These are phyloP conservation scores for Aspergillus asperescens DNA, from an alignment of 495 filamentous ascomycete species.

Conservation along the genomic window DNA sequence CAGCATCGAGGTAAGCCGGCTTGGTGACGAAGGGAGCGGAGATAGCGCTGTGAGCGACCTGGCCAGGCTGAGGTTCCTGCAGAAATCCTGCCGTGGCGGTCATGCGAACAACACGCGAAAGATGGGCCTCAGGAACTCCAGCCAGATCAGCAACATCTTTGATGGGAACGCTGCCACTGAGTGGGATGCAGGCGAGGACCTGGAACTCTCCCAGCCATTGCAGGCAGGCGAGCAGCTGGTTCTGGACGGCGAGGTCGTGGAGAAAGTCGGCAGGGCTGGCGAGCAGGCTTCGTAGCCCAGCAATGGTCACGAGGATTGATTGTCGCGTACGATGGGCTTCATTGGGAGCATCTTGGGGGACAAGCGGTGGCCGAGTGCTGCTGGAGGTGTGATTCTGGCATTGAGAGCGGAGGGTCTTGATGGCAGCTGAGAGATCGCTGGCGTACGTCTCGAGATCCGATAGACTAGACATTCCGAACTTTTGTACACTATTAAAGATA, in stretches of 20 bases:
- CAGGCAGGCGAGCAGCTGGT: conserved; percentile 32
- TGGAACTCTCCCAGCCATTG: conserved; percentile 42
- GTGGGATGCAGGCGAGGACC: conserved; percentile 39
- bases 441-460: conserved; percentile 1
- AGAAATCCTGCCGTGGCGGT: conserved; percentile 35
- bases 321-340: conserved; percentile 6
- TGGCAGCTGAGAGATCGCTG: neutral
- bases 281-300: neutral
- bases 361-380: neutral
- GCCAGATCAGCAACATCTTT: conserved; percentile 36
- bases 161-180: conserved; percentile 25
- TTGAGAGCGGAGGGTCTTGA: conserved; percentile 3
- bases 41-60: conserved; percentile 33
- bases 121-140: conserved; percentile 29
- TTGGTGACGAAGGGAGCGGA: conserved; percentile 34
- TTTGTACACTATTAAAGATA: too few species aligned
- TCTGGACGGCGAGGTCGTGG: conserved; percentile 1
- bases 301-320: neutral
- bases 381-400: neutral
- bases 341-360: neutral
- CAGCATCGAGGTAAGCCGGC: conserved; percentile 29
- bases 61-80: conserved; percentile 27
- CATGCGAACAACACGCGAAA: conserved; percentile 33
- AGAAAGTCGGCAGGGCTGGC: conserved; percentile 2
- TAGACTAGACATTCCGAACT: conserved; percentile 4